Evolutionary conservation across 2,329 filamentous ascomycete genomes (phyloP).

Genomic region (Alternaria novae-zelandiae): DNA sequence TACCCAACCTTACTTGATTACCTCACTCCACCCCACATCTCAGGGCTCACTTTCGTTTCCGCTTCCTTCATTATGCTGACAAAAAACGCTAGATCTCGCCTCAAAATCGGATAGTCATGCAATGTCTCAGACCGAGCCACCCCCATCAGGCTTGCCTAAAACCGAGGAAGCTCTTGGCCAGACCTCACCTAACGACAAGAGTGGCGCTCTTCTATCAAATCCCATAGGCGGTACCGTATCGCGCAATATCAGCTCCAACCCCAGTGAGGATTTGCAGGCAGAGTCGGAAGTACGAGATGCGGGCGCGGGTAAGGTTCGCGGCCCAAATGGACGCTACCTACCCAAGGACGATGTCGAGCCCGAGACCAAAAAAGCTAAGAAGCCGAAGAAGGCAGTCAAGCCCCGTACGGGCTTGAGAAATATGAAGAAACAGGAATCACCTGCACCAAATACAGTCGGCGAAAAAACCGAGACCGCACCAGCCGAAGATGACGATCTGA

Average conservation of each 20-base stretch:
- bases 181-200: neutral
- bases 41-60: neutral
- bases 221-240: neutral
- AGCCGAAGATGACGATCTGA: neutral
- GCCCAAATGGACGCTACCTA: conserved; percentile 24
- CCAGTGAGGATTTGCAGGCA: neutral
- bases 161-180: neutral
- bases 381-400: neutral
- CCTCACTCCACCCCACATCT: neutral
- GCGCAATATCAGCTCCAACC: neutral
- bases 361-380: conserved; percentile 2
- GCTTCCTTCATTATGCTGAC: neutral
- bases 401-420: neutral
- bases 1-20: neutral
- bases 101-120: neutral
- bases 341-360: conserved; percentile 2
- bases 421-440: neutral
- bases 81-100: neutral
- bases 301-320: conserved; percentile 20
- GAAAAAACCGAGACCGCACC: neutral
- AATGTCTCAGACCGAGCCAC: neutral
- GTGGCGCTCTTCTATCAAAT: neutral
- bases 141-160: neutral
- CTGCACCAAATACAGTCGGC: neutral
- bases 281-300: conserved; percentile 11